Conservation (phyloP, 768 basidiomycete genomes). For the Mycena floridula region DNA sequence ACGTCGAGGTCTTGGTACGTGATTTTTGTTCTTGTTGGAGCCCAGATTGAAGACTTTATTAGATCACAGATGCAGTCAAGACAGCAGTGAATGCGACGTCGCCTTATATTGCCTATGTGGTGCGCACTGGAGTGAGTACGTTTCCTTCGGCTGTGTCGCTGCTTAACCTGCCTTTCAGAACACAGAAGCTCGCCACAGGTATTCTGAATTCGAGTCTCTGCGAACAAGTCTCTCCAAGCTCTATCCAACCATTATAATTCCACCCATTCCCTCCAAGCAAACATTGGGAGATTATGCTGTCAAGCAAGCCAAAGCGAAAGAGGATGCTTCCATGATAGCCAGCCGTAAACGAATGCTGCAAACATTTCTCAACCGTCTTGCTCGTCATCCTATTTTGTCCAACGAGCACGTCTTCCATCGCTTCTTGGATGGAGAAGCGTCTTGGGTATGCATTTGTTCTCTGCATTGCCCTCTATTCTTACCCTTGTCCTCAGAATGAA, state of each 20-base stretch:
- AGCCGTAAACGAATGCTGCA: slow-evolving; percentile 91
- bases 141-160: slow-evolving; percentile 7
- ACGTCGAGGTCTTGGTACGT: slow-evolving; percentile 72
- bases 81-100: slow-evolving; percentile 83
- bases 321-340: slow-evolving; percentile 88
- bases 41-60: neutral
- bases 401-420: slow-evolving; percentile 96
- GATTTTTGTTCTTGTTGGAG: neutral
- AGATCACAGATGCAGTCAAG: slow-evolving; percentile 97
- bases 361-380: slow-evolving; percentile 88
- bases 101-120: slow-evolving; percentile 92
- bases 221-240: slow-evolving; percentile 77
- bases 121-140: slow-evolving; percentile 70
- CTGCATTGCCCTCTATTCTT: neutral
- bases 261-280: slow-evolving; percentile 97
- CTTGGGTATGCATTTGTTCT: slow-evolving; percentile 62
- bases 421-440: slow-evolving; percentile 92
- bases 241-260: slow-evolving; percentile 94
- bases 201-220: slow-evolving; percentile 96
- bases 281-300: slow-evolving; percentile 94
- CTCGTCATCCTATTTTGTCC: slow-evolving; percentile 89
- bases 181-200: slow-evolving; percentile 80
- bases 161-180: slow-evolving; percentile 39
- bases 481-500: slow-evolving; percentile 56
- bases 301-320: slow-evolving; percentile 94